Conservation (phyloP, 2,329 filamentous ascomycete species). For the Pezicula neosporulosa region DNA sequence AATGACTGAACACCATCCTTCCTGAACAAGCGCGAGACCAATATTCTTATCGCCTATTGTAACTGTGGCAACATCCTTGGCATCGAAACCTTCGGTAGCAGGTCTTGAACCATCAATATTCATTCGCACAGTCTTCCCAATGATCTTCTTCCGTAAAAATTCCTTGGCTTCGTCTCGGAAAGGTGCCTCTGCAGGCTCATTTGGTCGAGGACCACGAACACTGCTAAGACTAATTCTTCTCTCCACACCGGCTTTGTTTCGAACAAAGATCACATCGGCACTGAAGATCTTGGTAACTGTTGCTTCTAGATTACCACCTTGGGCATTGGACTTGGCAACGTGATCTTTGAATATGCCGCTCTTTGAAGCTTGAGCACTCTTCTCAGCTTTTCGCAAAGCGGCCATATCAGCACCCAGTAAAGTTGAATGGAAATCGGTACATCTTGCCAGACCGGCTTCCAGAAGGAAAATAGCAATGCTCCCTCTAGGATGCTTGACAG, state of each 20-base stretch:
- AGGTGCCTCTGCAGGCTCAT: conserved; percentile 80
- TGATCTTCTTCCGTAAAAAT: conserved; percentile 87
- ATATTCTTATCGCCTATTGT: conserved; percentile 83
- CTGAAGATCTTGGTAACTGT: conserved; percentile 81
- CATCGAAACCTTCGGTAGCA: conserved; percentile 85
- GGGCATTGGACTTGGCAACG: conserved; percentile 62
- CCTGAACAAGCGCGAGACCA: conserved; percentile 80
- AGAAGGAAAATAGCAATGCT: conserved; percentile 92
- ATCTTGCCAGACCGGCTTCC: conserved; percentile 83
- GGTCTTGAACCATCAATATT: conserved; percentile 88
- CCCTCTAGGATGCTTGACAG: conserved; percentile 81
- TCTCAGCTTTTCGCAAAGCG: conserved; percentile 79
- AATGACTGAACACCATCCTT: conserved; percentile 90
- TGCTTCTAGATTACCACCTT: conserved; percentile 68
- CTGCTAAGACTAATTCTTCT: conserved; percentile 92
- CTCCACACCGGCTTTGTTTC: conserved; percentile 80
- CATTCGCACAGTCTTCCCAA: conserved; percentile 92
- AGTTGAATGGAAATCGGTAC: conserved; percentile 94
- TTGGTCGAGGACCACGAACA: conserved; percentile 85
- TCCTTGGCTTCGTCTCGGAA: conserved; percentile 95
- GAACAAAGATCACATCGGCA: conserved; percentile 84
- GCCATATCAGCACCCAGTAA: conserved; percentile 89
- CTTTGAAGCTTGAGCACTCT: conserved; percentile 72
- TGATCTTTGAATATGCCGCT: conserved; percentile 80
- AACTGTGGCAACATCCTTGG: conserved; percentile 90